phyloP scores from a whole-genome alignment of 352 stramenopile genomes.

The Pythium rhizo-oryzae region DNA sequence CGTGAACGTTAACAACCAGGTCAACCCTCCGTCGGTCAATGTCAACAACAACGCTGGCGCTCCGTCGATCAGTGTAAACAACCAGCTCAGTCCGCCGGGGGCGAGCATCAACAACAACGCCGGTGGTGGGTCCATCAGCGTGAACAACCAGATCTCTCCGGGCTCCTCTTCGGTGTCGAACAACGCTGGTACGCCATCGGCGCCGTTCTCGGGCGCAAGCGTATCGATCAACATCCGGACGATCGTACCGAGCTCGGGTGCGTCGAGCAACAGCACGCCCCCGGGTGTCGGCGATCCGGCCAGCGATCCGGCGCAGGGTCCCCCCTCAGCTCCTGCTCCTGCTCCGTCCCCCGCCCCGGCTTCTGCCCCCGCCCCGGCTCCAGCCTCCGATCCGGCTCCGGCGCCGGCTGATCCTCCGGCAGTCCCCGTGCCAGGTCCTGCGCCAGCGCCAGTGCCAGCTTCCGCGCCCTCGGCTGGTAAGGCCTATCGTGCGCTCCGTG shows the following conservation, averaged over 20 bases:
- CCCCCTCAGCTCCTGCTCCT: not conserved
- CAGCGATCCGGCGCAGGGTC: not conserved
- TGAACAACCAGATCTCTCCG: not conserved
- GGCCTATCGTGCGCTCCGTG: constrained; percentile 5
- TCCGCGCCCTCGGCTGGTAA: not conserved
- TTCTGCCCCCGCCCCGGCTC: not conserved
- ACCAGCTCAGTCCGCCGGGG: not conserved
- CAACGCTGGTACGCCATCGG: constrained; percentile 5
- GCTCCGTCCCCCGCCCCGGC: too few species aligned
- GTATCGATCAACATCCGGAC: constrained; percentile 6
- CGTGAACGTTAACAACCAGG: constrained; percentile 6
- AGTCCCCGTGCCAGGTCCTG: not conserved
- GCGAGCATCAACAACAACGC: constrained; percentile 3
- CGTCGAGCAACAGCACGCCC: not conserved
- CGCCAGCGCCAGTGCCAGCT: not conserved
- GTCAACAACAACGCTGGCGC: not conserved
- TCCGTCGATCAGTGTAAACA: not conserved
- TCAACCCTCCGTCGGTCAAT: not conserved
- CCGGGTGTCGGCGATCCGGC: not conserved
- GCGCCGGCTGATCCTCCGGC: not conserved
- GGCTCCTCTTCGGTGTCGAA: constrained; percentile 1
- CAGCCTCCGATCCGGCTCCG: not conserved
- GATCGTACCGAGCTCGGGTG: not conserved
- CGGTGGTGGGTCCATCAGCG: not conserved
- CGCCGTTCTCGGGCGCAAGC: not conserved